These are phyloP conservation scores for Xylariaceae sp. DNA, from an alignment of 2,329 filamentous ascomycete genomes.

Conservation along the genomic window DNA sequence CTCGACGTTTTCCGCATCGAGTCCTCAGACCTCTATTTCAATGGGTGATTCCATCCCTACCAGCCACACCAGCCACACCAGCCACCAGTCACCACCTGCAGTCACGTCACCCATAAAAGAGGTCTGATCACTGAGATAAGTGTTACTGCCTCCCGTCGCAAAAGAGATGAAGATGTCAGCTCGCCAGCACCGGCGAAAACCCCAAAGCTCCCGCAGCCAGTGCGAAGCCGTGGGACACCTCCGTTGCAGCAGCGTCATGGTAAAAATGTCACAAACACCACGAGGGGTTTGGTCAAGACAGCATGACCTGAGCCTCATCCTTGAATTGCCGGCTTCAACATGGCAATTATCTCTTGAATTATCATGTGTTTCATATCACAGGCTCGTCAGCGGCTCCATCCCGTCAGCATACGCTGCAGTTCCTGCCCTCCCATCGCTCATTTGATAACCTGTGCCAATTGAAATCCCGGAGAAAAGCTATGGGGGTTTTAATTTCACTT, in stretches of 20 bases:
- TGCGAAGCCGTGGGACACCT: background rate
- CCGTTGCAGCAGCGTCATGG: slow-evolving; percentile 7
- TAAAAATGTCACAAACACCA: slow-evolving; percentile 30
- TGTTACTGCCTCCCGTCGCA: too few relatives aligned
- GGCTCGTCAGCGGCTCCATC: slow-evolving; percentile 12
- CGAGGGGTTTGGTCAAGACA: slow-evolving; percentile 36
- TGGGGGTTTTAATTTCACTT: too few relatives aligned
- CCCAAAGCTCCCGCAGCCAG: background rate
- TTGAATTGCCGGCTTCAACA: slow-evolving; percentile 25
- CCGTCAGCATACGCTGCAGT: slow-evolving; percentile 29
- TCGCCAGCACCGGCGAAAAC: too few relatives aligned
- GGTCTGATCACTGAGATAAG: too few relatives aligned
- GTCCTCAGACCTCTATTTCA: too few relatives aligned
- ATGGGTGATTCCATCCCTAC: too few relatives aligned
- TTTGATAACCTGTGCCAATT: slow-evolving; percentile 22
- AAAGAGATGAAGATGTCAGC: too few relatives aligned
- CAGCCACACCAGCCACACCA: too few relatives aligned
- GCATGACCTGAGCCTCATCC: slow-evolving; percentile 36
- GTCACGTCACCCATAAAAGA: too few relatives aligned
- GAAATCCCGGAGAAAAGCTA: too few relatives aligned
- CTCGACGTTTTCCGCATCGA: too few relatives aligned
- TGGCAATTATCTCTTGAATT: slow-evolving; percentile 34
- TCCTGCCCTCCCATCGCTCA: slow-evolving; percentile 28
- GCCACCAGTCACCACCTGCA: too few relatives aligned
- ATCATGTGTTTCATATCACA: slow-evolving; percentile 32